phyloP scores from a whole-genome alignment of 2,329 filamentous ascomycete species.

The Fusarium acutatum region DNA sequence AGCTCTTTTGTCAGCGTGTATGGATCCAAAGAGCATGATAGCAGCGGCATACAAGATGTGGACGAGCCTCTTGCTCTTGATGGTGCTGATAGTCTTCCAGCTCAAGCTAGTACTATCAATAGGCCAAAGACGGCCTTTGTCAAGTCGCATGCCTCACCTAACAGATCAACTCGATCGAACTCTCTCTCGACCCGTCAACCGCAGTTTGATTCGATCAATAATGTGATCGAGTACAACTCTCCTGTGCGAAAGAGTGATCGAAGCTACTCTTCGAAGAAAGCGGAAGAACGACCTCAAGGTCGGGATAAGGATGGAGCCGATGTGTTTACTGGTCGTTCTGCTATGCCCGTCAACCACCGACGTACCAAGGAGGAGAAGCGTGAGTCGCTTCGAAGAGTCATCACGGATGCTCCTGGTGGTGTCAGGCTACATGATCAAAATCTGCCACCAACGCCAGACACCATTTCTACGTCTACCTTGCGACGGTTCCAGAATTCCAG shows the following conservation, averaged over 20 bases:
- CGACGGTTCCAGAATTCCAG: constrained; percentile 60
- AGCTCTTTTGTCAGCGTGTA: constrained; percentile 74
- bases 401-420: constrained; percentile 55
- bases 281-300: constrained; percentile 45
- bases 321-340: constrained; percentile 19
- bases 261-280: constrained; percentile 38
- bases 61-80: constrained; percentile 46
- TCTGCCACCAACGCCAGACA: constrained; percentile 68
- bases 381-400: constrained; percentile 57
- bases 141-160: constrained; percentile 8
- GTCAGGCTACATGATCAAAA: constrained; percentile 53
- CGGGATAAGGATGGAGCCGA: constrained; percentile 37
- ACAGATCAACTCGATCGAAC: constrained; percentile 37
- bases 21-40: constrained; percentile 53
- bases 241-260: constrained; percentile 61
- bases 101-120: constrained; percentile 25
- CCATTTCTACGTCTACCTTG: constrained; percentile 65
- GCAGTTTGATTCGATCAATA: constrained; percentile 57
- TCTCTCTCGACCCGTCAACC: constrained; percentile 45
- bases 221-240: constrained; percentile 55
- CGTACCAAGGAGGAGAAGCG: constrained; percentile 57
- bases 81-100: constrained; percentile 32
- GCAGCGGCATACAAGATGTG: constrained; percentile 35
- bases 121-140: constrained; percentile 36
- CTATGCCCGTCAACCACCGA: constrained; percentile 31